Conservation (phyloP, 73 alveolate genomes). For the Paramecium sonneborni region DNA sequence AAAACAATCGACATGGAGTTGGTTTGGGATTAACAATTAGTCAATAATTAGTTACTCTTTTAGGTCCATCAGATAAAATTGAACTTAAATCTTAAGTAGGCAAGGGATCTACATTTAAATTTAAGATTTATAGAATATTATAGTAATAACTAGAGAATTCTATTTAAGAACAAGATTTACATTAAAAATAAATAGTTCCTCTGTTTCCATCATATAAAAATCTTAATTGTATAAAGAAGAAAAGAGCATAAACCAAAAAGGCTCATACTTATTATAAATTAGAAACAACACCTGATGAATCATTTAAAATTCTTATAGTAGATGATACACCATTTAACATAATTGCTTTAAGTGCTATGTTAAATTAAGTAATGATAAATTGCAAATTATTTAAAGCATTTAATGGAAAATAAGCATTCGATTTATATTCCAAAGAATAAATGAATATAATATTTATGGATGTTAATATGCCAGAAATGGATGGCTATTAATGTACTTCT, state of each 20-base stretch:
- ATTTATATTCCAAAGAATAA: neutral
- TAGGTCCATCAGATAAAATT: slow-evolving; percentile 55
- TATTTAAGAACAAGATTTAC: neutral
- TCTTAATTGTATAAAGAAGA: neutral
- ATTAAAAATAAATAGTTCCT: neutral
- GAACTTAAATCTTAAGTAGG: slow-evolving; percentile 50
- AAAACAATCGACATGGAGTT: slow-evolving; percentile 55
- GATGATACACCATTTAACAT: slow-evolving; percentile 61
- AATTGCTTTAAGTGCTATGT: slow-evolving; percentile 43
- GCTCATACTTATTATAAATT: neutral
- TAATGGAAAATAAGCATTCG: slow-evolving; percentile 64
- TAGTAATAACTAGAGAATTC: neutral
- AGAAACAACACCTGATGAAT: neutral
- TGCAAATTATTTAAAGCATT: slow-evolving; percentile 48
- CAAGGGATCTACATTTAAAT: slow-evolving; percentile 50
- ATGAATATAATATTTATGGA: slow-evolving; percentile 56
- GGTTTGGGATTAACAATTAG: slow-evolving; percentile 65
- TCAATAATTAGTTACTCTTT: slow-evolving; percentile 32
- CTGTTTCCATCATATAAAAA: neutral
- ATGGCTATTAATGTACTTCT: slow-evolving; percentile 62
- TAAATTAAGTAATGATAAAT: neutral
- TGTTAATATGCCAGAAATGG: slow-evolving; percentile 66
- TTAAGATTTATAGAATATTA: slow-evolving; percentile 43
- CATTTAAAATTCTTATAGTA: slow-evolving; percentile 22
- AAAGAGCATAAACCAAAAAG: neutral